Evolutionary conservation across 495 filamentous ascomycete species (phyloP), one percentile per base, ranked within the genome.

Genomic region (Hypoxylon fragiforme): DNA sequence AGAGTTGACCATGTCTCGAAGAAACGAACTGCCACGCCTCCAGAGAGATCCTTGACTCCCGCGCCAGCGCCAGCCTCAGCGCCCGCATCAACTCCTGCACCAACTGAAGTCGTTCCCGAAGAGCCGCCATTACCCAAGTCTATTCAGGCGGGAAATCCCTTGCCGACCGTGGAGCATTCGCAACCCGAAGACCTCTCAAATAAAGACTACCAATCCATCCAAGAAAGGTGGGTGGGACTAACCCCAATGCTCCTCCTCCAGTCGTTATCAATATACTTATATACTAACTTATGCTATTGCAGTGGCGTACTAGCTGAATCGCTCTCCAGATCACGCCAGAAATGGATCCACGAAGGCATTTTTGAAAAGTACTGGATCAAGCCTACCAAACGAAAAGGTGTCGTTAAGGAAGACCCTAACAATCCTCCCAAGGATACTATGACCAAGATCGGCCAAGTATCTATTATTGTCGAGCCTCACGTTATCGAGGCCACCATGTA

Each of bases 321-420:
- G 3, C 78, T 99, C 13, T 77, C 85, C 40, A 83, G 89, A 43
- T 97, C 95, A 40, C 89, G 90, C 46, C 81, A 86, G 59, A 87
- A 85, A 82, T 97, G 95, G 95, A 79, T 91, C 7, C 85, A 78
- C 59, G 91, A 95, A 57, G 87, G 88, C 13, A 85, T 96, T 28
- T 89, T 99, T 53, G 91, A 94, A 54, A 88, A 88, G 60, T 97
- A 95, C 70, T 97, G 92, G 87, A 87, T 87, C 8, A 96, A 97
- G 62, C 91, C 91, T 4, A 80, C 82, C 48, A 95, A 92, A 74
- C 83, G 84, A 43, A 91, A 89, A 71, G 85, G 88, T 19, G 79
- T 80, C 19, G 73, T 82, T 9, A 84, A 87, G 54, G 78, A 87
- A 47, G 83, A 89, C 39, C 70, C 78, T 7, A 81, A 85, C 57